Base-by-base conservation (phyloP, 306 rosid species). In the Neltuma alba region DNA sequence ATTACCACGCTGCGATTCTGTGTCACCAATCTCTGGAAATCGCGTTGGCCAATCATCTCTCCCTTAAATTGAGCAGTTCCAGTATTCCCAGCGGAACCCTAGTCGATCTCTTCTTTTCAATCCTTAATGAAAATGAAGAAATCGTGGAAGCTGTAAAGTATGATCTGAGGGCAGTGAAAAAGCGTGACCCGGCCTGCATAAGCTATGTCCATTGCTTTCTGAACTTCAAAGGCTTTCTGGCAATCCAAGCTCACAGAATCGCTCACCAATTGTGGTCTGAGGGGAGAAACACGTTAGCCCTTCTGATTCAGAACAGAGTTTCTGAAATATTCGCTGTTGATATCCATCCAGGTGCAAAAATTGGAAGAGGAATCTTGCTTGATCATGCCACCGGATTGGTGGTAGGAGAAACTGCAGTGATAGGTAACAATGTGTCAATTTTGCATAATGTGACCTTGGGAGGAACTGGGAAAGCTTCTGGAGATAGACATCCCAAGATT, bases 331-430 rank as follows among this genome's bases (percentile, higher is more conserved):
- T 92, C 15, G 91, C 89, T 0, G 94, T 94, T 20, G 98, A 94
- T 72, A 91, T 94, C 21, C 98, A 95, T 78, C 98, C 99, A 0
- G 99, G 96, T 2, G 99, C 99, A 0, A 90, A 73, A 52, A 80
- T 92, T 45, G 98, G 99, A 11, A 82, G 86, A 10, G 98, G 97
- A 54, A 78, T 92, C 4, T 83, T 95, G 83, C 84, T 95, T 3
- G 99, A 95, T 69, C 99, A 95, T 28, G 98, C 99, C 2, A 92
- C 98, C 9, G 99, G 99, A 6, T 76, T 95, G 0, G 98, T 95
- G 62, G 92, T 95, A 2, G 98, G 99, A 2, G 99, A 92, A 76
- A 95, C 98, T 2, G 99, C 97, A 34, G 93, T 91, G 85, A 91
- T 95, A 44, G 99, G 99, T 6, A 88, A 89, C 70, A 66, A 93